A percentile compares a stretch with the other conserved stretches of the same genome.
phyloP scores from a whole-genome alignment of 345 rosid genomes.

The Microthlaspi erraticum region DNA sequence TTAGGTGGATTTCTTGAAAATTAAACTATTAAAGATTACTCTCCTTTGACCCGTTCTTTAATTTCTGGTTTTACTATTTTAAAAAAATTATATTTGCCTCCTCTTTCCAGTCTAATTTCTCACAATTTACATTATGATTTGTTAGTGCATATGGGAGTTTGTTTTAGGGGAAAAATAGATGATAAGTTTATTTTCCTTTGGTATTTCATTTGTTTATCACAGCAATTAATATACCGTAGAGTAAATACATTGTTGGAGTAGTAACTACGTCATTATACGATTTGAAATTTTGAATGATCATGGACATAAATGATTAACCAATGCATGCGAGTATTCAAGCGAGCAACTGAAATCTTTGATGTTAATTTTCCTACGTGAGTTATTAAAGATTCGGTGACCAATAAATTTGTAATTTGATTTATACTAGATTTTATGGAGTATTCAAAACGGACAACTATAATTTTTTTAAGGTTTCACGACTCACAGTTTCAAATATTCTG shows the following conservation, averaged over 20 bases:
- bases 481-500: too few species aligned
- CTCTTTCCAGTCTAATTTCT: background rate
- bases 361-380: background rate
- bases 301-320: conserved; percentile 4
- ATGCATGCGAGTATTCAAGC: conserved; percentile 7
- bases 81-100: background rate
- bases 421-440: too few species aligned
- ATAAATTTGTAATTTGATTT: conserved; percentile 12
- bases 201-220: conserved; percentile 4
- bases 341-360: background rate
- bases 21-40: conserved; percentile 36
- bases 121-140: background rate
- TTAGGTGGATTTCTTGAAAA: conserved; percentile 42
- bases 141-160: background rate
- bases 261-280: conserved; percentile 34
- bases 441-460: too few species aligned
- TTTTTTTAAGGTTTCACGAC: too few species aligned
- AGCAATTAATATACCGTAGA: conserved; percentile 26
- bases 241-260: conserved; percentile 37
- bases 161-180: background rate
- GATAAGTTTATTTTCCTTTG: conserved; percentile 1
- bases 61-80: background rate
- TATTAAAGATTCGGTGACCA: background rate
- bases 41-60: conserved; percentile 22
- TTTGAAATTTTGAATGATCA: conserved; percentile 15